phyloP scores from a whole-genome alignment of 345 rosid genomes.

The Diplotaxis tenuifolia region DNA sequence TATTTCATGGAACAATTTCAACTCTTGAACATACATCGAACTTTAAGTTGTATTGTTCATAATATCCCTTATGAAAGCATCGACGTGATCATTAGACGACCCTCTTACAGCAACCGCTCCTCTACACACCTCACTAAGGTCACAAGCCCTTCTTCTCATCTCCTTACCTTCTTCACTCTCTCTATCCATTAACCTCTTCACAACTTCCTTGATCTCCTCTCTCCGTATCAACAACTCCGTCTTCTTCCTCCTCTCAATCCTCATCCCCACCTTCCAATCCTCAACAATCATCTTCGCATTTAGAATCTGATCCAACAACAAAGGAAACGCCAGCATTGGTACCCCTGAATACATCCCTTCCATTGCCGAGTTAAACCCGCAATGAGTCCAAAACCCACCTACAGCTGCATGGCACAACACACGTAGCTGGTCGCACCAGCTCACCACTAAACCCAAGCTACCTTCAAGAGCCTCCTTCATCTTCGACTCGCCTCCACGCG shows the following conservation, averaged over 20 bases:
- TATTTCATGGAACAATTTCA: no score
- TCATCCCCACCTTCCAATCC: slow-evolving; percentile 56
- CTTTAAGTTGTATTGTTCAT: no score
- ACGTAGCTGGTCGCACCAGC: slow-evolving; percentile 60
- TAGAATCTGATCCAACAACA: slow-evolving; percentile 46
- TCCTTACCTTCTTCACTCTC: slow-evolving; percentile 15
- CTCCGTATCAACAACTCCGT: slow-evolving; percentile 34
- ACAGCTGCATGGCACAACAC: slow-evolving; percentile 52
- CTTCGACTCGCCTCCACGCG: slow-evolving; percentile 31
- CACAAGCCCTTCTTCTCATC: slow-evolving; percentile 20
- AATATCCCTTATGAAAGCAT: slow-evolving; percentile 42
- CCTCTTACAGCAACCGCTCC: neutral
- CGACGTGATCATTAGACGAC: slow-evolving; percentile 43
- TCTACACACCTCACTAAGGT: slow-evolving; percentile 6
- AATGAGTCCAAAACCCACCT: slow-evolving; percentile 69
- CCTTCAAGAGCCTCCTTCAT: slow-evolving; percentile 11
- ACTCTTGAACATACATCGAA: no score
- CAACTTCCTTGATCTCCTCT: slow-evolving; percentile 37
- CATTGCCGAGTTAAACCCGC: slow-evolving; percentile 60
- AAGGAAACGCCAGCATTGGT: slow-evolving; percentile 52
- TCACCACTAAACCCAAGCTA: slow-evolving; percentile 24
- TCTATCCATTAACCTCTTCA: slow-evolving; percentile 30
- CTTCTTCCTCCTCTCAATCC: slow-evolving; percentile 18
- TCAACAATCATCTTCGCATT: slow-evolving; percentile 54
- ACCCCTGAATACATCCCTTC: slow-evolving; percentile 53